Percentiles rank a stretch among this genome's conserved stretches.
phyloP scores from a whole-genome alignment of 495 filamentous ascomycete species.

The Amphirosellinia nigrospora region DNA sequence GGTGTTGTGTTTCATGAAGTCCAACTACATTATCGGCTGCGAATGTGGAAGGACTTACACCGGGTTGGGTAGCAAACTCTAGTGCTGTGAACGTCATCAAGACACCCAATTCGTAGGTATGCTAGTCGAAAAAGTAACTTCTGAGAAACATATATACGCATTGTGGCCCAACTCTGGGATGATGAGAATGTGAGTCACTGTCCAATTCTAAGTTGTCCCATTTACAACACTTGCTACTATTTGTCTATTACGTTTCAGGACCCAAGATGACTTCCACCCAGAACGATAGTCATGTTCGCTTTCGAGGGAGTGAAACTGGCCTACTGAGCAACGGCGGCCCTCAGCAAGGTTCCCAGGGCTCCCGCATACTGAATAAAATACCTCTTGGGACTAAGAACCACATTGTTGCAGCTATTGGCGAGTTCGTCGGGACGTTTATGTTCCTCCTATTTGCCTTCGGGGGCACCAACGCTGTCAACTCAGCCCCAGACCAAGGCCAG shows the following conservation, averaged over 20 bases:
- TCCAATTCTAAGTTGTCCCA: too few relatives aligned
- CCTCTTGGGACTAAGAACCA: slow-evolving; percentile 45
- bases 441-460: slow-evolving; percentile 86
- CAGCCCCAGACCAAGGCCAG: slow-evolving; percentile 29
- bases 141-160: background rate
- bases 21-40: background rate
- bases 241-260: too few relatives aligned
- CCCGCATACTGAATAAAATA: slow-evolving; percentile 2
- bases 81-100: background rate
- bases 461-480: slow-evolving; percentile 76
- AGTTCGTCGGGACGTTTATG: slow-evolving; percentile 81
- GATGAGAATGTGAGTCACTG: background rate
- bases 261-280: background rate
- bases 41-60: background rate
- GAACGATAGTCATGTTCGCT: background rate
- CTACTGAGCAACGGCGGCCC: background rate
- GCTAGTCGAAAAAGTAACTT: background rate
- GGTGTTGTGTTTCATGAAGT: background rate
- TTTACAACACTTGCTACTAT: background rate
- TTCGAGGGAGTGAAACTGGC: slow-evolving; percentile 1
- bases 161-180: background rate
- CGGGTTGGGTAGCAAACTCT: background rate
- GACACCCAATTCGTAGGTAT: background rate
- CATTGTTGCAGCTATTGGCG: slow-evolving; percentile 66
- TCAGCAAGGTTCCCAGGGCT: background rate